These are phyloP conservation scores for Cryptosporidium viatorum DNA, from an alignment of 169 alveolate species.

Conservation along the genomic window DNA sequence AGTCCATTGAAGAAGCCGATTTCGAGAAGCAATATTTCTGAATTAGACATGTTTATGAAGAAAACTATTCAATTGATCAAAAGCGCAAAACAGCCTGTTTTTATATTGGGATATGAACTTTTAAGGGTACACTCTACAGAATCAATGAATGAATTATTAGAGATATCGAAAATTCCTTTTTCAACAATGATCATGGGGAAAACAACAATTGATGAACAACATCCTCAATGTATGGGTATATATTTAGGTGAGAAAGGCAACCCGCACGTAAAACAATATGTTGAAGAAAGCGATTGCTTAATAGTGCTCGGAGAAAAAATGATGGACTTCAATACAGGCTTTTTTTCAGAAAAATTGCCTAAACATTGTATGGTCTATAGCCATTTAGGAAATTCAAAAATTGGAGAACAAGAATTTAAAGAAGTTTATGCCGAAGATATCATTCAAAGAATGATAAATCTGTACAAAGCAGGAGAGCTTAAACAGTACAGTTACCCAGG, in stretches of 20 bases:
- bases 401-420: slow-evolving; percentile 40
- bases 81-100: slow-evolving; percentile 73
- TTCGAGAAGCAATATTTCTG: slow-evolving; percentile 22
- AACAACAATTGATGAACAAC: slow-evolving; percentile 73
- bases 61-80: slow-evolving; percentile 34
- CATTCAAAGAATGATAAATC: slow-evolving; percentile 25
- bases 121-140: slow-evolving; percentile 40
- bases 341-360: slow-evolving; percentile 73
- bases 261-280: slow-evolving; percentile 56
- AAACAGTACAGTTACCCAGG: slow-evolving; percentile 22
- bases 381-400: slow-evolving; percentile 36
- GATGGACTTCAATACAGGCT: slow-evolving; percentile 81
- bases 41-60: slow-evolving; percentile 18
- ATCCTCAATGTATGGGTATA: slow-evolving; percentile 79
- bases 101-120: slow-evolving; percentile 77
- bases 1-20: slow-evolving; percentile 10
- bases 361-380: slow-evolving; percentile 25
- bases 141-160: slow-evolving; percentile 55
- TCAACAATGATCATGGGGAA: slow-evolving; percentile 79
- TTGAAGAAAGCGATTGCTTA: slow-evolving; percentile 79
- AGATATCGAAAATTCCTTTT: slow-evolving; percentile 75
- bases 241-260: slow-evolving; percentile 77
- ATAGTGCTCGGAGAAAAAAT: slow-evolving; percentile 78
- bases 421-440: slow-evolving; percentile 71
- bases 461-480: slow-evolving; percentile 54